Base-by-base conservation (phyloP, 805 yeast genomes). In the Zygosaccharomyces lentus region DNA sequence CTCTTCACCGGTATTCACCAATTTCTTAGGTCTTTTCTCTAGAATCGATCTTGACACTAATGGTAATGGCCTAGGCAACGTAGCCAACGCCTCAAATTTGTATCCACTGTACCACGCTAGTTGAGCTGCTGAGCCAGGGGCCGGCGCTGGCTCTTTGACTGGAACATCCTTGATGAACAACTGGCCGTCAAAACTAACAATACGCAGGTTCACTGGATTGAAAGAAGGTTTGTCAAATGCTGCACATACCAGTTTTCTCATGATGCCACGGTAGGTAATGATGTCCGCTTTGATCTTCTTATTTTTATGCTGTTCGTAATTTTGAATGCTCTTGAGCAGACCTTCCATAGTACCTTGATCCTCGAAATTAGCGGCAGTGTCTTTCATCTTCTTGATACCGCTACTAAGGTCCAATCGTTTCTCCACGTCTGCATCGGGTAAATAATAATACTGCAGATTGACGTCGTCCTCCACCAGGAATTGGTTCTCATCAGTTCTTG, bases 261-360 rank as follows among this genome's bases (percentile, higher is more conserved):
- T 78, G 29, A 87, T 66, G 0, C 97, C 98, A 55, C 97, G 73
- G 76, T 87, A 88, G 0, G 96, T 81, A 17, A 93, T 70, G 25
- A 93, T 75, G 55, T 88, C 86, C 1, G 78, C 58, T 24, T 76
- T 75, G 2, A 77, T 58, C 49, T 76, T 80, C 5, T 68, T 64
- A 13, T 58, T 57, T 15, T 66, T 59, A 8, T 57, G 51, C 47
- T 69, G 64, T 64, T 93, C 98, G 55, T 77, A 69, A 5, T 67
- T 54, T 49, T 71, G 67, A 6, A 93, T 58, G 1, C 86, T 78
- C 24, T 61, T 56, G 31, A 93, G 64, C 4, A 85, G 66, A 0
- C 82, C 79, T 35, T 74, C 72, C 44, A 90, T 41, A 2, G 64
- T 54, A 9, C 60, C 47, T 9, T 51, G 45, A 39, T 65, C 67